These are phyloP conservation scores for Eucalyptus pauciflora DNA, from an alignment of 345 rosid genomes.

Conservation along the genomic window DNA sequence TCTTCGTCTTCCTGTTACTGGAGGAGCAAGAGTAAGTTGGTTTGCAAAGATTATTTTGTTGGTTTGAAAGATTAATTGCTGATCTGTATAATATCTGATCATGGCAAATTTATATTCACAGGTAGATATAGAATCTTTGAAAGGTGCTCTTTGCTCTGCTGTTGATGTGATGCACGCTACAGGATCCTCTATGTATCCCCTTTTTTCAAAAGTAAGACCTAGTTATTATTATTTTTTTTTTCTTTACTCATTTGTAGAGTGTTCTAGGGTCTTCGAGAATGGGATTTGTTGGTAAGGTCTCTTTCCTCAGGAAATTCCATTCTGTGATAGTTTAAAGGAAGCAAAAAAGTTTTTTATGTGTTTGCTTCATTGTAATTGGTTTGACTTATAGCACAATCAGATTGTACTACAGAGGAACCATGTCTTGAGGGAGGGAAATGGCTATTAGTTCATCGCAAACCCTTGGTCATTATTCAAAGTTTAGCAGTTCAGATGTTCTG, in stretches of 20 bases:
- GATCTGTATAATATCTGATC: background rate
- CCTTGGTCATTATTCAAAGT: background rate
- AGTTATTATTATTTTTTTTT: background rate
- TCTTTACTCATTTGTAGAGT: background rate
- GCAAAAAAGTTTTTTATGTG: background rate
- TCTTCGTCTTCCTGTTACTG: slow-evolving; percentile 78
- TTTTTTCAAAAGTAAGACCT: slow-evolving; percentile 57
- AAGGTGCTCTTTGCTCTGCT: slow-evolving; percentile 76
- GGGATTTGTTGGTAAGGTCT: background rate
- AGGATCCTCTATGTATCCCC: slow-evolving; percentile 67
- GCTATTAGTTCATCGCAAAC: background rate
- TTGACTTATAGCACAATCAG: background rate
- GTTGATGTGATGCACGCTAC: slow-evolving; percentile 87
- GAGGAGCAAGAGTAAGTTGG: slow-evolving; percentile 68
- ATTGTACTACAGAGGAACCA: background rate
- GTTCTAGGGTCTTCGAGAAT: background rate
- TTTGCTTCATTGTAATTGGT: background rate
- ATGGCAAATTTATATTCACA: slow-evolving; percentile 13
- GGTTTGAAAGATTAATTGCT: background rate
- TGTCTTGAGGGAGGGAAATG: background rate
- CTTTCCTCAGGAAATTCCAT: background rate
- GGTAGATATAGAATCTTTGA: slow-evolving; percentile 73
- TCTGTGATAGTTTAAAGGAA: background rate
- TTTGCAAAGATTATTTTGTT: background rate
- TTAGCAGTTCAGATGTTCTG: background rate